Base-by-base conservation (phyloP, 768 basidiomycete species). In the Roridomyces roridus region DNA sequence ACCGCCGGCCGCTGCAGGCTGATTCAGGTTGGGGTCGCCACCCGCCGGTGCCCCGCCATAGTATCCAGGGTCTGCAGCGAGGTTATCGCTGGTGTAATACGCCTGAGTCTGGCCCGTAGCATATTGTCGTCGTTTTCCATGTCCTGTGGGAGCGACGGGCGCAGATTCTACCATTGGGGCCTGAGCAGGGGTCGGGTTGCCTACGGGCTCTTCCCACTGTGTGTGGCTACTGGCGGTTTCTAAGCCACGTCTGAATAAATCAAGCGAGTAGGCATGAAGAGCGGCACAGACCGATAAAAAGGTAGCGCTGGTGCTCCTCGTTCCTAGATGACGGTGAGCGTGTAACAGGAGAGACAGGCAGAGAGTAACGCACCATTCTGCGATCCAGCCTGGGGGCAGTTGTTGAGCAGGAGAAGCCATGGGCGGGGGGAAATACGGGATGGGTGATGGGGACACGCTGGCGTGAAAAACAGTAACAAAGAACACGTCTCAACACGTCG, bases 101-200 rank as follows among this genome's bases (percentile, higher is more conserved):
- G 84, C 93, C 67, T 94, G 92, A 1, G 94, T 94, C 73, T 97
- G 95, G 11, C 92, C 95, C 4, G 92, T 87, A 45, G 96, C 96
- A 70, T 98, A 98, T 72, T 96, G 94, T 41, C 96, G 88, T 64
- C 93, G 89, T 74, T 92, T 90, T 31, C 47, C 69, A 36, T 81
- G 71, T 15, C 78, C 74, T 23, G 84, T 79, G 26, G 84, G 79
- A 20, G 75, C 72, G 4, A 81, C 76, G 74, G 18, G 76, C 67
- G 5, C 79, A 72, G 41, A 82, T 77, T 24, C 72, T 63, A 26
- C 65, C 62, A 50, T 72, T 64, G 50, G 71, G 65, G 48, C 67
- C 11, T 10, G 31, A 8, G 31, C 11, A 8, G 31, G 31, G 15
- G 10, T 34, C 69, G 15, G 66, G 69, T 37, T 74, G 12, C 73